Evolutionary conservation across 306 rosid species (phyloP), one percentile per base, ranked within the genome.

Genomic region (Vigna radiata): DNA sequence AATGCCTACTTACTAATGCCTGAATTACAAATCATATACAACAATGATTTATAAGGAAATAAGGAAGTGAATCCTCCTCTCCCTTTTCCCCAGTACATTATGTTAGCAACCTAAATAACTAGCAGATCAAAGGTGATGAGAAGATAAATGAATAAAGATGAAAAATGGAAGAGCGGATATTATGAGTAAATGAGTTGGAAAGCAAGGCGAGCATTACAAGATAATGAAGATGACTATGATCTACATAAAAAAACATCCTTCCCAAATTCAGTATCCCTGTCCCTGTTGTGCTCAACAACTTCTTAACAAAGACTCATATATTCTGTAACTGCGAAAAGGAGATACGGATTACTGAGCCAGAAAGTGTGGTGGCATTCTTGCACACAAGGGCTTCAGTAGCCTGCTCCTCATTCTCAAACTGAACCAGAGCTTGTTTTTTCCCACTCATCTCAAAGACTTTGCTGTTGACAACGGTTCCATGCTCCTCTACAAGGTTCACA

Each of bases 351-450:
- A 88, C 82, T 8, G 97, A 93, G 55, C 95, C 96, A 9, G 93
- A 81, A 50, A 89, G 86, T 2, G 93, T 79, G 77, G 76, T 91
- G 1, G 98, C 98, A 53, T 93, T 96, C 91, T 91, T 93, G 86
- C 95, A 89, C 81, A 93, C 95, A 15, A 93, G 93, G 31, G 98
- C 95, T 79, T 93, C 97, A 9, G 98, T 89, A 39, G 98, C 98
- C 82, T 86, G 91, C 86, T 93, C 98, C 89, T 91, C 98, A 0
- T 86, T 89, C 62, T 93, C 98, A 76, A 89, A 93, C 87, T 89
- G 84, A 69, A 89, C 90, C 39, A 93, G 86, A 15, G 97, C 95
- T 82, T 93, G 98, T 77, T 91, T 93, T 72, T 91, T 93, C 56
- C 97, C 97, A 23, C 89, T 93, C 98, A 93, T 93, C 86, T 93